Conservation (phyloP, 345 rosid species). For the Citrus inodora region DNA sequence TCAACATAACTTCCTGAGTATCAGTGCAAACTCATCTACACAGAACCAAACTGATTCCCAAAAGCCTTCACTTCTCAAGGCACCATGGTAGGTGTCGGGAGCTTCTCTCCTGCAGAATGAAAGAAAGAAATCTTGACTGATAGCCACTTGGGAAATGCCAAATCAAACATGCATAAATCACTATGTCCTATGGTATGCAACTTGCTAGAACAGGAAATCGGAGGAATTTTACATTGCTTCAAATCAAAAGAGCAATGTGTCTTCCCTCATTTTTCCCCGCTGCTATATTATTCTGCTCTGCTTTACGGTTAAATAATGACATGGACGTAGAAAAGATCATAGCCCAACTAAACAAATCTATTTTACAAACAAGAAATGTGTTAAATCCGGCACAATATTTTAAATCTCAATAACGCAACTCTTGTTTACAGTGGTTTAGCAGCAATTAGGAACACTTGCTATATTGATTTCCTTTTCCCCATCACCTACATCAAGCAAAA, state of each 20-base stretch:
- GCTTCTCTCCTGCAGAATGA: not conserved
- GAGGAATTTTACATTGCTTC: not conserved
- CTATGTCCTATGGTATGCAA: not conserved
- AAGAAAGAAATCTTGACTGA: not conserved
- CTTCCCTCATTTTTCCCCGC: not conserved
- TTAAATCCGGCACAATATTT: not conserved
- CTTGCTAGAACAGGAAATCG: not conserved
- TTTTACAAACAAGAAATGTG: not conserved
- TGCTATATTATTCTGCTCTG: too few species aligned
- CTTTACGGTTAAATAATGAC: not conserved
- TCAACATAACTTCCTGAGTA: not conserved
- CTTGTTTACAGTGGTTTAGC: not conserved
- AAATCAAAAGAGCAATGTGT: not conserved
- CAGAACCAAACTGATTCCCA: not conserved
- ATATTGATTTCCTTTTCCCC: not conserved
- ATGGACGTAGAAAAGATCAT: not conserved
- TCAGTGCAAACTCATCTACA: not conserved
- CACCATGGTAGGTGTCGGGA: not conserved
- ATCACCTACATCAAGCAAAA: not conserved
- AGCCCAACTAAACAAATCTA: not conserved
- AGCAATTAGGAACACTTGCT: not conserved
- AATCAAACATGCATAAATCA: not conserved
- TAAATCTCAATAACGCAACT: not conserved
- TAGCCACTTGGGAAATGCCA: not conserved
- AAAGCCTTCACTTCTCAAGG: not conserved